Conservation (phyloP, 306 rosid genomes). For the Castanea mollissima region DNA sequence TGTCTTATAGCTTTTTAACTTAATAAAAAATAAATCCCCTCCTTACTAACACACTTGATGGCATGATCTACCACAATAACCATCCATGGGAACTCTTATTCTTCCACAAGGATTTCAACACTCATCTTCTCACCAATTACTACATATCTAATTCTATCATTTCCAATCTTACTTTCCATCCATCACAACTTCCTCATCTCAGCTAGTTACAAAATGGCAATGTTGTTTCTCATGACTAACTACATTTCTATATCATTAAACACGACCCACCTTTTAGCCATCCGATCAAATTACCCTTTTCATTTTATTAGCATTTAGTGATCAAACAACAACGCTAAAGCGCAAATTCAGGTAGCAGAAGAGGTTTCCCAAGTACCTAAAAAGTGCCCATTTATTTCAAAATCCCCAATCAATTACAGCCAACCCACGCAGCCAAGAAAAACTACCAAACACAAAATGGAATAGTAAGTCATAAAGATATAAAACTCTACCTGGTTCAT, state of each 20-base stretch:
- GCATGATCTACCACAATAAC: background rate
- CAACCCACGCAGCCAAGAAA: background rate
- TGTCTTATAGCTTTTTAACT: background rate
- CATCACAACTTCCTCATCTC: background rate
- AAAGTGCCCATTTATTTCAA: background rate
- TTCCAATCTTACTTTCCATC: background rate
- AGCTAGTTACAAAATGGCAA: background rate
- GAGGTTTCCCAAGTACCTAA: background rate
- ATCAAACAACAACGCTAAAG: background rate
- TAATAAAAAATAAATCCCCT: background rate
- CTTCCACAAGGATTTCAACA: background rate
- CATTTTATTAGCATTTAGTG: background rate
- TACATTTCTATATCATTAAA: background rate
- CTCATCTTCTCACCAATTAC: background rate
- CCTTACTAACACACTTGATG: background rate
- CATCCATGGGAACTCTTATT: background rate
- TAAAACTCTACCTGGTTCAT: conserved; percentile 55
- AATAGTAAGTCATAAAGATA: background rate
- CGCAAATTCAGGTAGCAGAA: background rate
- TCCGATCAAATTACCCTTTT: background rate
- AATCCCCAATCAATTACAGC: background rate
- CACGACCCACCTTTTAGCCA: background rate
- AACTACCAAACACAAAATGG: background rate
- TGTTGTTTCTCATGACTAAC: background rate
- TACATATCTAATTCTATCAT: background rate